phyloP scores from a whole-genome alignment of 2,329 filamentous ascomycete species.

The Cercospora sp. region DNA sequence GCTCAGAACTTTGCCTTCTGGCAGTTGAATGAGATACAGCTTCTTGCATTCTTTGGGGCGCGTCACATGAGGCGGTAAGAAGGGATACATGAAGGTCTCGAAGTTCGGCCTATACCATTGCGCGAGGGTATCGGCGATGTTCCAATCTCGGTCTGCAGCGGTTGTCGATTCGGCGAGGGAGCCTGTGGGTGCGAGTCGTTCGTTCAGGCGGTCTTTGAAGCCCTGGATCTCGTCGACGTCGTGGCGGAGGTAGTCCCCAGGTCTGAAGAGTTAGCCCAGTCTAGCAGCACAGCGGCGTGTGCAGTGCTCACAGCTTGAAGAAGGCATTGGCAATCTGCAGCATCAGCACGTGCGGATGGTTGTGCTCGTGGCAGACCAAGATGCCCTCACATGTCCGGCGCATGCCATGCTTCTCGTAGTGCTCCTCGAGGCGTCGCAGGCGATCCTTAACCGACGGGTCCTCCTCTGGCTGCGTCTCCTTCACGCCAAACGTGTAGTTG shows the following conservation, averaged over 20 bases:
- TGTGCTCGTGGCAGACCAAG: constrained; percentile 97
- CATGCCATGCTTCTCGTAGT: constrained; percentile 92
- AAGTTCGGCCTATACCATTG: constrained; percentile 99
- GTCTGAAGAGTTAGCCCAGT: constrained; percentile 48
- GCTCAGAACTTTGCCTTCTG: constrained; percentile 87
- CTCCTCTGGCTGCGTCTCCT: constrained; percentile 97
- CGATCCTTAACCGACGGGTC: constrained; percentile 93
- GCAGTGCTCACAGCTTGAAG: constrained; percentile 74
- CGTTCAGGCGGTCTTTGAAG: constrained; percentile 92
- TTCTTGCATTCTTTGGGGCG: constrained; percentile 99
- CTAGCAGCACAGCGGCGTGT: background rate
- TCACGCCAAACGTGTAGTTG: constrained; percentile 98
- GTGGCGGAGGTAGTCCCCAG: constrained; percentile 87
- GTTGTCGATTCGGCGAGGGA: constrained; percentile 73
- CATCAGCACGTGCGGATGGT: constrained; percentile 98
- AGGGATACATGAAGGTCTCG: constrained; percentile 99
- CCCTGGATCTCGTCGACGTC: constrained; percentile 89
- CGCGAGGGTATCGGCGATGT: constrained; percentile 89
- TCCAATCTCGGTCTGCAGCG: constrained; percentile 64
- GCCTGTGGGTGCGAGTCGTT: constrained; percentile 79
- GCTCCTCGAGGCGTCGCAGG: constrained; percentile 90
- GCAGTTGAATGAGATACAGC: constrained; percentile 93
- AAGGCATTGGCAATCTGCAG: constrained; percentile 99
- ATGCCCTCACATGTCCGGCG: constrained; percentile 95
- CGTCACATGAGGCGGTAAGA: constrained; percentile 92